These are phyloP conservation scores for Lodderomyces jiufengensis DNA, from an alignment of 1,139 yeast genomes.

Conservation along the genomic window DNA sequence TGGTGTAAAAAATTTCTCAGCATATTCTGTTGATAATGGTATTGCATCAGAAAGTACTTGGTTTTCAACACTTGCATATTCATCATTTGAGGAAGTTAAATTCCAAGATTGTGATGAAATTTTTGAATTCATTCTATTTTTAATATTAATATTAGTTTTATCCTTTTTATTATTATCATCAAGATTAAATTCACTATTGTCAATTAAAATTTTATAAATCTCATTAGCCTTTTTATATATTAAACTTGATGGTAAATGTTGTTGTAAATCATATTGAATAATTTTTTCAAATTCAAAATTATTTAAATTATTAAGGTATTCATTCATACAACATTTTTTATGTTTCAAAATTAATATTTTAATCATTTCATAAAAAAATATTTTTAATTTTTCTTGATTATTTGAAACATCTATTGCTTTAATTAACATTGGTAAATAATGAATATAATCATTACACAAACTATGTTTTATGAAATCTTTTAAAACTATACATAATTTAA, in stretches of 20 bases:
- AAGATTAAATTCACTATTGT: conserved; percentile 1
- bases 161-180: not conserved
- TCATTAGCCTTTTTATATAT: conserved; percentile 22
- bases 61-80: no score
- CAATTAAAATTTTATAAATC: conserved; percentile 18
- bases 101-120: no score
- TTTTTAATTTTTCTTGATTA: conserved; percentile 13
- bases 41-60: not conserved
- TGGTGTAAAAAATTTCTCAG: conserved; percentile 11
- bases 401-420: conserved; percentile 3
- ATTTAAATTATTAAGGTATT: conserved; percentile 22
- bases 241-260: conserved; percentile 15
- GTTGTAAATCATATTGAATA: conserved; percentile 33
- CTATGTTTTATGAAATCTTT: conserved; percentile 19
- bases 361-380: conserved; percentile 27
- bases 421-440: conserved; percentile 23
- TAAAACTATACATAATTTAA: conserved; percentile 24
- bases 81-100: no score
- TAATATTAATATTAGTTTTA: not conserved
- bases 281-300: conserved; percentile 24
- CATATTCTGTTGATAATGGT: conserved; percentile 11
- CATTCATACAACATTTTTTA: conserved; percentile 33
- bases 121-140: not conserved
- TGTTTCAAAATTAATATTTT: conserved; percentile 26
- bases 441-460: conserved; percentile 29